Conservation (phyloP, 306 rosid genomes). For the Gastrolobium bilobum region DNA sequence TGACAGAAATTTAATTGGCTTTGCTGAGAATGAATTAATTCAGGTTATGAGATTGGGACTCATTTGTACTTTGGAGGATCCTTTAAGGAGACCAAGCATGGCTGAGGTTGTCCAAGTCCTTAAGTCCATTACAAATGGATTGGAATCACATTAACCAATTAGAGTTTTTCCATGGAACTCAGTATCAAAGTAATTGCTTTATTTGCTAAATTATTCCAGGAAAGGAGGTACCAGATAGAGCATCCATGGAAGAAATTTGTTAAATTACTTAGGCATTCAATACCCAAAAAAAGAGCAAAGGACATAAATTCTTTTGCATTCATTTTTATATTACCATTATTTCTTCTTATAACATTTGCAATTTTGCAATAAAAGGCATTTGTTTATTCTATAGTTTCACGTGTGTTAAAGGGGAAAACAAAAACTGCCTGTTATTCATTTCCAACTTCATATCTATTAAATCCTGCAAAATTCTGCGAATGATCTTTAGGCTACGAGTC, state of each 20-base stretch:
- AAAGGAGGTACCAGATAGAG: constrained; percentile 37
- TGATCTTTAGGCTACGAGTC: too few relatives aligned
- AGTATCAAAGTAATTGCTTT: constrained; percentile 34
- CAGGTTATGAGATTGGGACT: constrained; percentile 95
- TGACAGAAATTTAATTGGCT: constrained; percentile 78
- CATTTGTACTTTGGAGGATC: constrained; percentile 88
- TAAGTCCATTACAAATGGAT: constrained; percentile 91
- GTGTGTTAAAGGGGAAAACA: constrained; percentile 7
- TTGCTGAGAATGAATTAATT: constrained; percentile 84
- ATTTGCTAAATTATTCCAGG: constrained; percentile 41
- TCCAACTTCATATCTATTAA: not conserved
- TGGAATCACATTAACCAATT: constrained; percentile 58
- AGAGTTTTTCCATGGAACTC: constrained; percentile 35
- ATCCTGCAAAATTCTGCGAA: too few relatives aligned
- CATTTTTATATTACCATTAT: constrained; percentile 59
- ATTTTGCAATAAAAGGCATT: constrained; percentile 63
- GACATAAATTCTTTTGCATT: constrained; percentile 65
- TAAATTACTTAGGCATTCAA: constrained; percentile 46
- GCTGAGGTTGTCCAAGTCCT: constrained; percentile 98
- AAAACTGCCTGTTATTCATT: not conserved
- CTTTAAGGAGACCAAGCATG: constrained; percentile 96
- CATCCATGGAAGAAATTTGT: constrained; percentile 40
- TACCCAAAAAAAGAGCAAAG: constrained; percentile 12
- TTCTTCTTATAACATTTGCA: constrained; percentile 45
- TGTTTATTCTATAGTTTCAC: constrained; percentile 54